These are phyloP conservation scores for Eucalyptus victrix DNA, from an alignment of 345 rosid species.

Conservation along the genomic window DNA sequence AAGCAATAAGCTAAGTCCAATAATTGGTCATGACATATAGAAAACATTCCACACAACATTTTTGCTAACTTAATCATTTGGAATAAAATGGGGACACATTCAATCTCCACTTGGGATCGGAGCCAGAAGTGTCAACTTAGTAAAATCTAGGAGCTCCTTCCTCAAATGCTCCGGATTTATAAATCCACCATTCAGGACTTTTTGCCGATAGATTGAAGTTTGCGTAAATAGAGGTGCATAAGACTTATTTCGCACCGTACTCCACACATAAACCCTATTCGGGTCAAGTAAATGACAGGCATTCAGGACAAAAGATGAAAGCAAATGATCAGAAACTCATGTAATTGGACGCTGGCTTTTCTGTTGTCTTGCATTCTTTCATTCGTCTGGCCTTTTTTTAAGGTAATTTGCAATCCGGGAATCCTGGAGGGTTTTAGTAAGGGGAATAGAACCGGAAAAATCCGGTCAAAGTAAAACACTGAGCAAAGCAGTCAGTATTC, in stretches of 20 bases:
- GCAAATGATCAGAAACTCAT: neutral
- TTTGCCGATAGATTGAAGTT: neutral
- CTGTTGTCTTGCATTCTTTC: neutral
- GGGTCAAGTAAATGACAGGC: neutral
- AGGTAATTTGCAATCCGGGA: neutral
- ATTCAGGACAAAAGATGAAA: neutral
- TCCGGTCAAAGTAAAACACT: neutral
- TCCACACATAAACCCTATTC: neutral
- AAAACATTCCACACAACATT: neutral
- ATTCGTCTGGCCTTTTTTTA: neutral
- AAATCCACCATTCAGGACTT: neutral
- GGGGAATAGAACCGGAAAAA: neutral
- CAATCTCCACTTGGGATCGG: neutral
- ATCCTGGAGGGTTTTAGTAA: neutral
- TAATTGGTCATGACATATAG: accelerated
- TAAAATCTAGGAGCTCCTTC: neutral
- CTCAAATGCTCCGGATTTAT: neutral
- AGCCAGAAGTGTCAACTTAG: neutral
- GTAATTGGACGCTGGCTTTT: neutral
- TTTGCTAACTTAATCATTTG: neutral
- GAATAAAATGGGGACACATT: neutral
- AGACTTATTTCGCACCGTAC: neutral
- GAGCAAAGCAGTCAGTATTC: neutral
- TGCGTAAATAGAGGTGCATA: neutral
- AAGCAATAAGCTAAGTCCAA: neutral